Evolutionary conservation across 148 eudicot species (phyloP), one percentile per base, ranked within the genome.

Genomic region (Agrostemma githago): DNA sequence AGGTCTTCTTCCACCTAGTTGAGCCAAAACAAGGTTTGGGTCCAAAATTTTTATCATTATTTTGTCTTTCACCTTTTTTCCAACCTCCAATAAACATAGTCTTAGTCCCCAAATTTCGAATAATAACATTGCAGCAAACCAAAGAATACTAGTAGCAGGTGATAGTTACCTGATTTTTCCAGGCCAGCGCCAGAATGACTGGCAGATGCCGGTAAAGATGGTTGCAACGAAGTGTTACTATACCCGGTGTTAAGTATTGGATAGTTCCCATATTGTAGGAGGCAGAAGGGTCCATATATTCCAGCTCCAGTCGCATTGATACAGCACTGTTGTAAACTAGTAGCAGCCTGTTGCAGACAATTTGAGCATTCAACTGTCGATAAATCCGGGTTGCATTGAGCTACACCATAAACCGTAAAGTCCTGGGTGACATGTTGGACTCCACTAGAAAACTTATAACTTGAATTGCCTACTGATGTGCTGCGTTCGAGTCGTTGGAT

Each of bases 361-460:
- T 39, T 37, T 3, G 34, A 74, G 71, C 73, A 71, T 41, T 78
- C 77, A 0, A 51, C n/a, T 6, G 38, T 3, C 3, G 78, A 53
- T 11, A 81, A 77, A 77, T 74, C 75, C 0, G 80, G 84, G 39
- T 39, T 77, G 41, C 84, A 81, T 72, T 77, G 80, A 21, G 64
- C 68, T 10, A 77, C 16, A 16, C 39, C 84, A 26, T 70, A 79
- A 0, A 81, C 14, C 6, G 5, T 41, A 0, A 43, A 43, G 10
- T 51, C 39, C 8, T n/a, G 16, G 0, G 72, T 57, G 20, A 63
- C 65, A 10, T 71, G 17, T 5, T 17, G 61, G 4, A 21, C 8
- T 12, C 69, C 66, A 1, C 69, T 73, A 8, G 81, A 80, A 62
- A 73, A 79, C 62, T 77, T 77, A 44, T 26, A 39, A 4, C 67